Evolutionary conservation across 2,329 filamentous ascomycete species (phyloP).

Genomic region (Hymenoscyphus albidus): DNA sequence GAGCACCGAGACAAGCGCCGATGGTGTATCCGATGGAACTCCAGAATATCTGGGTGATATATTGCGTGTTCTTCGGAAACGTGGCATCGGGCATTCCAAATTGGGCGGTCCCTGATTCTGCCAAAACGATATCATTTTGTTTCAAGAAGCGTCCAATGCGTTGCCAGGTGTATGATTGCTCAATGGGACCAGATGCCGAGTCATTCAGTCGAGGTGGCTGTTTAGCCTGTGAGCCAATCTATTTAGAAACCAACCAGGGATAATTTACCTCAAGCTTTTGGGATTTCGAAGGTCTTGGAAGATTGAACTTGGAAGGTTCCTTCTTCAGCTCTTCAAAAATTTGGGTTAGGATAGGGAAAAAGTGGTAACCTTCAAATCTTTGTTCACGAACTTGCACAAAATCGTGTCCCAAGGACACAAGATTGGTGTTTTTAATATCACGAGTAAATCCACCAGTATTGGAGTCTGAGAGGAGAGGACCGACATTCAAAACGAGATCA

Average conservation of each 20-base stretch:
- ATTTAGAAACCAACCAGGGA: background rate
- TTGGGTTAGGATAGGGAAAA: constrained; percentile 71
- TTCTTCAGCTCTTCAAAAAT: constrained; percentile 43
- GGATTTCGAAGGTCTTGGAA: constrained; percentile 13
- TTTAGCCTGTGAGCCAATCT: constrained; percentile 4
- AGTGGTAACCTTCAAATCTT: constrained; percentile 42
- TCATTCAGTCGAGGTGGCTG: constrained; percentile 21
- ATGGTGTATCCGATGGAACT: constrained; percentile 60
- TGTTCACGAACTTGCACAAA: constrained; percentile 27
- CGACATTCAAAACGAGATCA: constrained; percentile 46
- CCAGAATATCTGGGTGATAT: constrained; percentile 53
- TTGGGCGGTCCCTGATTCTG: constrained; percentile 55
- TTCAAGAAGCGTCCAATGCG: constrained; percentile 45
- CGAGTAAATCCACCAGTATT: constrained; percentile 42
- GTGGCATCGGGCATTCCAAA: constrained; percentile 50
- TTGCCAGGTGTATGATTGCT: constrained; percentile 48
- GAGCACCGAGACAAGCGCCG: constrained; percentile 52
- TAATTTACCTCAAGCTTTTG: constrained; percentile 17
- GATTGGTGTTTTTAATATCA: constrained; percentile 33
- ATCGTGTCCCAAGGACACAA: constrained; percentile 22
- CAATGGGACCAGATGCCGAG: constrained; percentile 38
- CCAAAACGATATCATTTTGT: constrained; percentile 52
- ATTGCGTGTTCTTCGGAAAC: constrained; percentile 45
- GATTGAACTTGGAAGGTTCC: constrained; percentile 15
- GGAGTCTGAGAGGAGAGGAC: constrained; percentile 44